A percentile compares a stretch with the other conserved stretches of the same genome.
Conservation (phyloP, 2,329 filamentous ascomycete species). For the Ascocoryne sarcoides region DNA sequence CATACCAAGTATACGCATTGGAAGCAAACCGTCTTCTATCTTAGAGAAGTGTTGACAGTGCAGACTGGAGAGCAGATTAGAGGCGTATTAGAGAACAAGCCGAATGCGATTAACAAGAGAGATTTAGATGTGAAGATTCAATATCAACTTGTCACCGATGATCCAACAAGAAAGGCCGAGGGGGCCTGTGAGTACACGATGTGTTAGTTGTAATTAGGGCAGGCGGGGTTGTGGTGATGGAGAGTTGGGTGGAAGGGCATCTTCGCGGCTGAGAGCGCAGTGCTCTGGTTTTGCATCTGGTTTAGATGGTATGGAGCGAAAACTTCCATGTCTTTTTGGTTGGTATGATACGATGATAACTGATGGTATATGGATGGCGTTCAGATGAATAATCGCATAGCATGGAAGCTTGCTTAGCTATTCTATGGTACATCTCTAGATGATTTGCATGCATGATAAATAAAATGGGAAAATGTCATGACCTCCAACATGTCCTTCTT, state of each 20-base stretch:
- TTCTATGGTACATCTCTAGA: background rate
- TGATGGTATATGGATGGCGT: background rate
- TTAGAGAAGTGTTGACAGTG: slow-evolving; percentile 86
- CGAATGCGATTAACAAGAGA: slow-evolving; percentile 88
- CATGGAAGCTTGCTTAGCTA: background rate
- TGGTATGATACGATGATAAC: background rate
- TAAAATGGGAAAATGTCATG: background rate
- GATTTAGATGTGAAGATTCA: slow-evolving; percentile 86
- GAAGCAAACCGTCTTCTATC: slow-evolving; percentile 99
- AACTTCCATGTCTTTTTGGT: background rate
- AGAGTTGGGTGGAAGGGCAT: slow-evolving; percentile 13
- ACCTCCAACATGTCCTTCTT: no score
- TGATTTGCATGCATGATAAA: background rate
- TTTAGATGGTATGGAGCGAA: background rate
- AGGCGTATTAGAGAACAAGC: slow-evolving; percentile 70
- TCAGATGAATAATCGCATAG: slow-evolving; percentile 3
- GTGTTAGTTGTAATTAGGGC: slow-evolving; percentile 40
- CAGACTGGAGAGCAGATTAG: slow-evolving; percentile 74
- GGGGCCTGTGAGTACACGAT: slow-evolving; percentile 75
- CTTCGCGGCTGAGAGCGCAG: slow-evolving; percentile 30
- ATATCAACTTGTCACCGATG: slow-evolving; percentile 72
- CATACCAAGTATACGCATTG: slow-evolving; percentile 99
- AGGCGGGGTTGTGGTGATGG: background rate
- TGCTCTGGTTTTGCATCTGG: slow-evolving; percentile 15
- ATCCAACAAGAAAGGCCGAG: slow-evolving; percentile 57